Conservation (phyloP, 129 eudicot genomes). For the Flaveria robusta region DNA sequence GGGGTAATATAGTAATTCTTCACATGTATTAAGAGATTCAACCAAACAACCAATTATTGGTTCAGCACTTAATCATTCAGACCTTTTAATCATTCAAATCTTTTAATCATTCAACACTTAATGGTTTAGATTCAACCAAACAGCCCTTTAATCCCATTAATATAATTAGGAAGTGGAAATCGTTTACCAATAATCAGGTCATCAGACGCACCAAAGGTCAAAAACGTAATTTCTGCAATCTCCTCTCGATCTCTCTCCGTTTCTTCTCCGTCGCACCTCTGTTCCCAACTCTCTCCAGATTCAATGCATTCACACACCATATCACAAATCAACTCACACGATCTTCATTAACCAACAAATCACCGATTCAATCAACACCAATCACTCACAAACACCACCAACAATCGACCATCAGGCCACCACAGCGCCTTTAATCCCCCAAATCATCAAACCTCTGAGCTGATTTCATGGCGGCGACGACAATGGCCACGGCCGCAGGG, state of each 20-base stretch:
- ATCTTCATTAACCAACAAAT: conserved; percentile 13
- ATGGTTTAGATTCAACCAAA: too few relatives aligned
- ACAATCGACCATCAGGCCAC: not conserved
- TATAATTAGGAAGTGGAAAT: not conserved
- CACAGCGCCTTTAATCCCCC: not conserved
- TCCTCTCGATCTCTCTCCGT: conserved; percentile 20
- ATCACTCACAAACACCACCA: conserved; percentile 4
- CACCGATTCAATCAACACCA: conserved; percentile 16
- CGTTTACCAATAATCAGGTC: not conserved
- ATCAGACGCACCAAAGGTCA: conserved; percentile 22
- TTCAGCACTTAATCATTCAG: too few relatives aligned
- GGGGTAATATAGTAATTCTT: too few relatives aligned
- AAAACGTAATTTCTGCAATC: conserved; percentile 29
- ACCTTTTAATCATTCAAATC: too few relatives aligned
- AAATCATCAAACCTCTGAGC: conserved; percentile 13
- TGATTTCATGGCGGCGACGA: conserved; percentile 77
- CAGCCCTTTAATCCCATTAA: too few relatives aligned
- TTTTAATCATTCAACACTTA: too few relatives aligned
- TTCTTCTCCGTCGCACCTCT: conserved; percentile 29
- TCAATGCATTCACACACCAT: conserved; percentile 23
- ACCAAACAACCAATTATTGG: too few relatives aligned
- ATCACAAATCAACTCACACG: conserved; percentile 20
- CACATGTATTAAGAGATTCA: too few relatives aligned
- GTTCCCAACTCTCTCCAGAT: conserved; percentile 36
- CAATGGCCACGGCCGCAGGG: conserved; percentile 96